A percentile compares a stretch with the other conserved stretches of the same genome.
phyloP scores from a whole-genome alignment of 345 rosid genomes.

The Eutrema heterophyllum region DNA sequence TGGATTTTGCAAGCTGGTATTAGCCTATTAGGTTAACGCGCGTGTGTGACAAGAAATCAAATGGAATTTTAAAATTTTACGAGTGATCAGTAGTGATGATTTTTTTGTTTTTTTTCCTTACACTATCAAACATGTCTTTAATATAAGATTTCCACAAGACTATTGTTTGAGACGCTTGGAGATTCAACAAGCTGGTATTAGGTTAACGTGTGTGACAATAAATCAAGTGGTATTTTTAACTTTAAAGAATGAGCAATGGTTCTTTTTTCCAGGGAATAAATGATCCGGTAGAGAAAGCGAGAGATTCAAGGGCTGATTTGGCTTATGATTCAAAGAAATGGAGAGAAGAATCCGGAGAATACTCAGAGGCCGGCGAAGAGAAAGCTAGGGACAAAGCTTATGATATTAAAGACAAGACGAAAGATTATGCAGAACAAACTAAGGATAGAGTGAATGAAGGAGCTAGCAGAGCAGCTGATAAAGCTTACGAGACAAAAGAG shows the following conservation, averaged over 20 bases:
- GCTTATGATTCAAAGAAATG: slow-evolving; percentile 35
- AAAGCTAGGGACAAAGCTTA: no score
- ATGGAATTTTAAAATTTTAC: no score
- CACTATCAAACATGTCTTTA: no score
- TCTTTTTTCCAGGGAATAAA: slow-evolving; percentile 17
- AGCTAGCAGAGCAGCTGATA: no score
- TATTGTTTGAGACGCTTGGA: not conserved
- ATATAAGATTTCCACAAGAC: not conserved
- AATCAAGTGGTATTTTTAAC: not conserved
- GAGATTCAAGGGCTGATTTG: slow-evolving; percentile 33
- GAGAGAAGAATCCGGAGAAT: slow-evolving; percentile 29
- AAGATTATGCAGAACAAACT: no score
- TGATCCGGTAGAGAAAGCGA: slow-evolving; percentile 26
- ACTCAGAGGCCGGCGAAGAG: slow-evolving; percentile 16
- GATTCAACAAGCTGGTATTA: not conserved
- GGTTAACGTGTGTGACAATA: not conserved
- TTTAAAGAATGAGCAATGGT: not conserved
- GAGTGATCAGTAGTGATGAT: no score
- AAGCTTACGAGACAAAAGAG: slow-evolving; percentile 5
- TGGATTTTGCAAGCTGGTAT: no score
- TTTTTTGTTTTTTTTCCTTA: no score
- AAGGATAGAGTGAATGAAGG: no score
- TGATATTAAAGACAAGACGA: no score
- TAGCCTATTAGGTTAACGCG: no score
- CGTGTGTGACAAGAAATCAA: no score